Conservation (phyloP, 352 stramenopile species). For the Pythium angustatum region DNA sequence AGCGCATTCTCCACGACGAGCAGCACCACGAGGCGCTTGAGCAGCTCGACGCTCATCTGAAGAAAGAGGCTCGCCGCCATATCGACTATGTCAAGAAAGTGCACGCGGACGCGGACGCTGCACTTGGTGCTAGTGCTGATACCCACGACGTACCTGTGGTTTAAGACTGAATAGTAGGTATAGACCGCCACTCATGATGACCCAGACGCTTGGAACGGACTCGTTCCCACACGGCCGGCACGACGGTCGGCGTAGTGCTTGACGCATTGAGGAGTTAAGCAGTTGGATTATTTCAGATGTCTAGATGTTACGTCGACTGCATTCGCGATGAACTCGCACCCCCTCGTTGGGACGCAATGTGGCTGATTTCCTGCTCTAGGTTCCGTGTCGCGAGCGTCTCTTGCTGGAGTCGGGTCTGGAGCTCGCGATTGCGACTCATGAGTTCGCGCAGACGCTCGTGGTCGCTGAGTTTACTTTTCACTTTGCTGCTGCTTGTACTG, state of each 20-base stretch:
- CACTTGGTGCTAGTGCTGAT: not conserved
- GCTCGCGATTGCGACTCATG: constrained; percentile 76
- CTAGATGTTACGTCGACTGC: not conserved
- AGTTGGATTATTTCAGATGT: too few relatives aligned
- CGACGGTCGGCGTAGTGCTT: too few relatives aligned
- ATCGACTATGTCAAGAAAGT: constrained; percentile 65
- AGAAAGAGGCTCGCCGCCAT: constrained; percentile 58
- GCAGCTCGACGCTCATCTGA: constrained; percentile 42
- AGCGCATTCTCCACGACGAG: constrained; percentile 27
- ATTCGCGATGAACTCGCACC: not conserved
- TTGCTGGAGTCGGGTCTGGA: constrained; percentile 73
- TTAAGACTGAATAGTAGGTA: not conserved
- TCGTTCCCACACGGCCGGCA: too few relatives aligned
- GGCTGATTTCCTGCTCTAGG: constrained; percentile 71
- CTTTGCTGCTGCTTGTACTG: not conserved
- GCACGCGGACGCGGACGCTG: constrained; percentile 32
- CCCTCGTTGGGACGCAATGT: constrained; percentile 38
- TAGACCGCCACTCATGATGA: too few relatives aligned
- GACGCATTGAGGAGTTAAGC: too few relatives aligned
- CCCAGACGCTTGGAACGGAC: too few relatives aligned
- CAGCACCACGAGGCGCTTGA: constrained; percentile 31
- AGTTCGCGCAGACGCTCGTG: constrained; percentile 70
- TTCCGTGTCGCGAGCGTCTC: constrained; percentile 71
- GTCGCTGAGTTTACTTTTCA: constrained; percentile 33
- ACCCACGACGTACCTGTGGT: too few relatives aligned